A percentile compares a stretch with the other conserved stretches of the same genome.
Conservation (phyloP, 768 basidiomycete genomes). For the Glaciozyma antarctica region DNA sequence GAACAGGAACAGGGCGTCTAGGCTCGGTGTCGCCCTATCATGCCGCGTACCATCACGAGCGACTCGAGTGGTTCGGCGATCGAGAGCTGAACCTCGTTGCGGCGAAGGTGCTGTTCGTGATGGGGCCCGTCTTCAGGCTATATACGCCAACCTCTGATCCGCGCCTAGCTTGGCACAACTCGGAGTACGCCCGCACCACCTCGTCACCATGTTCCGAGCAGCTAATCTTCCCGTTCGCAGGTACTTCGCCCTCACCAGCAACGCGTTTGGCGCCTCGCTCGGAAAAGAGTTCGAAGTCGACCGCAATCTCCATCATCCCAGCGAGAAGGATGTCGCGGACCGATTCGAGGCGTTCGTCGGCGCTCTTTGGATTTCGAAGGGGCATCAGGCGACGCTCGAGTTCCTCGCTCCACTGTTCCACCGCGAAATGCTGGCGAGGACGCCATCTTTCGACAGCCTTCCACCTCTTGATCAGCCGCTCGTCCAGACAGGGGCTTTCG, state of each 20-base stretch:
- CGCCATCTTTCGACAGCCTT: too few relatives aligned
- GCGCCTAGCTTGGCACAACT: neutral
- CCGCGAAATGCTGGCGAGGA: neutral
- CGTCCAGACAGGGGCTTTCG: too few relatives aligned
- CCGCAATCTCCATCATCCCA: neutral
- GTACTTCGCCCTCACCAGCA: neutral
- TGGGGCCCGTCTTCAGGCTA: neutral
- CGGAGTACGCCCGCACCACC: neutral
- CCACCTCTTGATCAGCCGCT: too few relatives aligned
- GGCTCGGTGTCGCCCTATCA: too few relatives aligned
- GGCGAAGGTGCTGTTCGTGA: neutral
- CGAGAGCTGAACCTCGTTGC: neutral
- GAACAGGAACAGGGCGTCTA: too few relatives aligned
- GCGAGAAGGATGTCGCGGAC: neutral
- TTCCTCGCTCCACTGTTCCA: neutral
- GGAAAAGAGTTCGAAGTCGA: neutral
- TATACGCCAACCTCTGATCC: neutral
- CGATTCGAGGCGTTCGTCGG: neutral
- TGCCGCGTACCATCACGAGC: neutral
- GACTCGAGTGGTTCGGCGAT: neutral
- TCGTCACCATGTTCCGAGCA: too few relatives aligned
- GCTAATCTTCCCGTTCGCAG: neutral
- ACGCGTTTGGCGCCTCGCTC: neutral
- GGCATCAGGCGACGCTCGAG: neutral
- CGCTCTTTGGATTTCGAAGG: neutral